Percentiles rank a stretch among this genome's conserved stretches.
Evolutionary conservation across 2,329 filamentous ascomycete genomes (phyloP).

Genomic region (Acrocalymma vagum): DNA sequence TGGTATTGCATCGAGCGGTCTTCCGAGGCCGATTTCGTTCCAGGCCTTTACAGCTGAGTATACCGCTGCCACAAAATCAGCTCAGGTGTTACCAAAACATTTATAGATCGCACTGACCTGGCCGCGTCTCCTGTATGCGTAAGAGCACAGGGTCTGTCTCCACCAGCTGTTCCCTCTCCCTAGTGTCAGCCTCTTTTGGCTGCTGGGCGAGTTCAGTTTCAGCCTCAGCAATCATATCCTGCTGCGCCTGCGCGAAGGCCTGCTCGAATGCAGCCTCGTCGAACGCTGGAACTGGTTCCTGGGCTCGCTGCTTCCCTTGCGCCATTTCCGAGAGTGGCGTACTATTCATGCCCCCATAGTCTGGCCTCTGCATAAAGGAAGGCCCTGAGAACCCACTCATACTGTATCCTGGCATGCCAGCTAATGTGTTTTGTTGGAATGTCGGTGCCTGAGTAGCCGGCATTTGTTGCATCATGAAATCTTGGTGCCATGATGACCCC

Average conservation of each 20-base stretch:
- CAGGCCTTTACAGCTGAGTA: conserved; percentile 44
- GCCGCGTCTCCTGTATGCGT: conserved; percentile 42
- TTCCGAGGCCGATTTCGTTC: conserved; percentile 40
- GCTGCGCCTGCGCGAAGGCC: conserved; percentile 60
- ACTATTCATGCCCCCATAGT: conserved; percentile 25
- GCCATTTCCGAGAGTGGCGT: conserved; percentile 30
- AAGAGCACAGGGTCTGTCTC: conserved; percentile 41
- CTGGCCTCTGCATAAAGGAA: conserved; percentile 31
- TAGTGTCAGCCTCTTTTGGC: conserved; percentile 19
- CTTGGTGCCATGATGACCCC: conserved; percentile 65
- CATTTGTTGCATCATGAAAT: conserved; percentile 60
- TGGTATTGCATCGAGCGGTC: conserved; percentile 29
- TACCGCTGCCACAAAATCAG: conserved; percentile 32
- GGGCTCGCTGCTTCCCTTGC: conserved; percentile 43
- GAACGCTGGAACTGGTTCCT: conserved; percentile 52
- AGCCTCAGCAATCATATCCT: conserved; percentile 45
- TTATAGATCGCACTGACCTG: conserved; percentile 42
- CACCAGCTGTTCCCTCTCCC: conserved; percentile 29
- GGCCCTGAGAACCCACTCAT: conserved; percentile 36
- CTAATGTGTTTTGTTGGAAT: conserved; percentile 35
- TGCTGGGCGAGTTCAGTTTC: conserved; percentile 23
- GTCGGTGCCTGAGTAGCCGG: conserved; percentile 38
- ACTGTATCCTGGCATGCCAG: conserved; percentile 34
- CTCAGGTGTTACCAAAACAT: conserved; percentile 11
- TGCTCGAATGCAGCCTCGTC: conserved; percentile 65